These are phyloP conservation scores for Stephania yunnanensis DNA, from an alignment of 164 flowering plant species.

Conservation along the genomic window DNA sequence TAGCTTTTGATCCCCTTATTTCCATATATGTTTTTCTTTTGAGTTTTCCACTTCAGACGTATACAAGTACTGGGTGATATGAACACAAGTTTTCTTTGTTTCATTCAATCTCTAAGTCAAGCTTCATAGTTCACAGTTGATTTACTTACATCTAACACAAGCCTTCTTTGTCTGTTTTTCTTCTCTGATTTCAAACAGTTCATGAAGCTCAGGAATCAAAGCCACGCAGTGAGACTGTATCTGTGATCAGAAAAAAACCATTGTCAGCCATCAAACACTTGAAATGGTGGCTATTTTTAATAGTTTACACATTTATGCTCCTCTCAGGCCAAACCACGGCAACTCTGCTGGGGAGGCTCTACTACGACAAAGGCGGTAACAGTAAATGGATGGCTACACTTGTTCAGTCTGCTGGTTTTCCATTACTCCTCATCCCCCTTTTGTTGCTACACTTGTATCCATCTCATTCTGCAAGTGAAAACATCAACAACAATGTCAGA, in stretches of 20 bases:
- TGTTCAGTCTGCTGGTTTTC: conserved; percentile 26
- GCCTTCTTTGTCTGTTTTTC: neutral
- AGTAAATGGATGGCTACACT: conserved; percentile 35
- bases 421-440: conserved; percentile 19
- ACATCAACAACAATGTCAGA: neutral
- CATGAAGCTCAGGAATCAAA: conserved; percentile 20
- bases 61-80: neutral
- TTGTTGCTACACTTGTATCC: conserved; percentile 8
- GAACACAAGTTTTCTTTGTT: neutral
- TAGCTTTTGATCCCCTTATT: neutral
- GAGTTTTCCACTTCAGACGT: neutral
- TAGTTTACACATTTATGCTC: conserved; percentile 22
- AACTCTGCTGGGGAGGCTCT: conserved; percentile 27
- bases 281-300: conserved; percentile 35
- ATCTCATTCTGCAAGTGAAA: neutral
- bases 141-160: neutral
- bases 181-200: neutral
- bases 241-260: neutral
- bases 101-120: too few relatives aligned
- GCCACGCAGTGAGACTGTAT: conserved; percentile 8
- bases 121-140: too few relatives aligned
- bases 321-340: conserved; percentile 23
- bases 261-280: neutral
- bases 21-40: neutral
- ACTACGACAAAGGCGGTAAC: conserved; percentile 29